Conservation (phyloP, 176 grass and related monocot species). For the Oryza glumipatula region DNA sequence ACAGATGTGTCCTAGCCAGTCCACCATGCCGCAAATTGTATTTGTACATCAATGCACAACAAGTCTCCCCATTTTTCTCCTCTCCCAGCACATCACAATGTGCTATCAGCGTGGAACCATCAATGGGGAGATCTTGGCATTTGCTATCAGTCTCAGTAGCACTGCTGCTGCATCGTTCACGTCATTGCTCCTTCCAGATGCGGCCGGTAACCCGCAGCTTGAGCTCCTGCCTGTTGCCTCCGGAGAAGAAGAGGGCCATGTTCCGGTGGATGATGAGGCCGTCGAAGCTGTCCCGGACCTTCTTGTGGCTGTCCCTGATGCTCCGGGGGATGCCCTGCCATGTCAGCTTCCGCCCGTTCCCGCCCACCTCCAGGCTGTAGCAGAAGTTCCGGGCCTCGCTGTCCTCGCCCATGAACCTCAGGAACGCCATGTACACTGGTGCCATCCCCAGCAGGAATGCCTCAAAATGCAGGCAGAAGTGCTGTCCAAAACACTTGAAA, state of each 20-base stretch:
- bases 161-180: neutral
- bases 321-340: slow-evolving; percentile 59
- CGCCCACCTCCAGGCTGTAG: slow-evolving; percentile 64
- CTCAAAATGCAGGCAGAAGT: slow-evolving; percentile 70
- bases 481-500: slow-evolving; percentile 59
- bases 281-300: slow-evolving; percentile 62
- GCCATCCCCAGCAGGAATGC: slow-evolving; percentile 59
- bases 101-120: neutral
- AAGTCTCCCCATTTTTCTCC: neutral
- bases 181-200: slow-evolving; percentile 61
- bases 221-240: slow-evolving; percentile 50
- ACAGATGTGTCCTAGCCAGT: neutral
- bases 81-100: neutral
- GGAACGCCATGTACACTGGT: slow-evolving; percentile 58
- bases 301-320: slow-evolving; percentile 60
- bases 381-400: slow-evolving; percentile 53
- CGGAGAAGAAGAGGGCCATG: slow-evolving; percentile 65
- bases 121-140: neutral
- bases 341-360: slow-evolving; percentile 51
- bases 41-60: slow-evolving; percentile 37
- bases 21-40: neutral
- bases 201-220: slow-evolving; percentile 64
- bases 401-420: slow-evolving; percentile 62
- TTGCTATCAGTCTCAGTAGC: too few species aligned
- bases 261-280: slow-evolving; percentile 65